Evolutionary conservation across 2,329 filamentous ascomycete genomes (phyloP), one percentile per base, ranked within the genome.

Genomic region (Botrytis paeoniae): DNA sequence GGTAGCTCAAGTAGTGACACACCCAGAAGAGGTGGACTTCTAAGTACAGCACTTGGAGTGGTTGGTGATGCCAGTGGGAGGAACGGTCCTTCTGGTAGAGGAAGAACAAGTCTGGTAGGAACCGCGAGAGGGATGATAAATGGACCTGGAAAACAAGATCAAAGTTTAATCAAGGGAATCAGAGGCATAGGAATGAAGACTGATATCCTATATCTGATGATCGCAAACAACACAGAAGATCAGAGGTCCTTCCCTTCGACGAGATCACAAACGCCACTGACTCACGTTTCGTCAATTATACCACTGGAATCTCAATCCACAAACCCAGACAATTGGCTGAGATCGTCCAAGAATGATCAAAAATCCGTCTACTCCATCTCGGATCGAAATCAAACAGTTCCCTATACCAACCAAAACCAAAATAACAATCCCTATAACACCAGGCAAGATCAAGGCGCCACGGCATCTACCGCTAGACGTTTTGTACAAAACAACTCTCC

Each of bases 171-270:
- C 14, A 73, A 63, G 22, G 57, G 54, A 7, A 32, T 70, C 5
- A 70, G 20, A 57, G 60, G 60, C 12, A 8, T 64, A 35, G 68
- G 69, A 14, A 73, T 73, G 68, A 60, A 73, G 25, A 72, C 51
- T 22, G 59, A 71, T 59, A 48, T 70, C 22, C 32, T 73, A 18
- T 71, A 73, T 22, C 48, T 73, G n/a, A 70, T 73, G 60, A 73
- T 73, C 12, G 43, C 69, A 16, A 64, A 73, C 9, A 65, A 71
- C 14, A 45, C 32, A 16, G 48, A 72, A n/a, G 51, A 59, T 4
- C 25, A 18, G 4, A 41, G 20, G 16, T 12, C 63, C 1, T 12
- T 41, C 3, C 35, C 20, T 25, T 71, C 62, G 10, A 61, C 18
- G 6, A 25, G 20, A 37, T 48, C 61, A 8, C 62, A 41, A n/a